These are phyloP conservation scores for Bryoerythrophyllum caledonicum DNA, from an alignment of 225 moss, liverwort and hornwort genomes.

Conservation along the genomic window DNA sequence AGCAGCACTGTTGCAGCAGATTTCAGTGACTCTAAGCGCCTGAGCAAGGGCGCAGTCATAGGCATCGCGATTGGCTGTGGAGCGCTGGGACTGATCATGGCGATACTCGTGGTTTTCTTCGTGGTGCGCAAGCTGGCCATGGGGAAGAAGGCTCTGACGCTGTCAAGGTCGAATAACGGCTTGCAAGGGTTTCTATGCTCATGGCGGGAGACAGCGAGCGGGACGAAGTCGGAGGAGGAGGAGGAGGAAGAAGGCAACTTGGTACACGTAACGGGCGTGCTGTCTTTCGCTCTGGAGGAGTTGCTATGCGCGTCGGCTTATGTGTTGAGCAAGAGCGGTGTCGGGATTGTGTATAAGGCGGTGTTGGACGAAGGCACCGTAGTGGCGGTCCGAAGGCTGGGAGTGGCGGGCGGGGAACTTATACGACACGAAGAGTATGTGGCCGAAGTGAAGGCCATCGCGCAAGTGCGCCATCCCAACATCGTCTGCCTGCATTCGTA, in stretches of 20 bases:
- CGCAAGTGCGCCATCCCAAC: slow-evolving; percentile 59
- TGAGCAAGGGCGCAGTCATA: slow-evolving; percentile 29
- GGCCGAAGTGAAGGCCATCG: slow-evolving; percentile 56
- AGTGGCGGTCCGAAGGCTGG: slow-evolving; percentile 70
- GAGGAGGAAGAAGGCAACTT: slow-evolving; percentile 42
- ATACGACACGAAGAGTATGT: slow-evolving; percentile 43
- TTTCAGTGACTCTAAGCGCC: not conserved
- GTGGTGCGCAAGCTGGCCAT: slow-evolving; percentile 31
- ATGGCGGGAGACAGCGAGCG: slow-evolving; percentile 36
- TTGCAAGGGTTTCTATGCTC: slow-evolving; percentile 49
- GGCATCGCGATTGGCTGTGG: slow-evolving; percentile 30
- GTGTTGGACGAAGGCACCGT: slow-evolving; percentile 57
- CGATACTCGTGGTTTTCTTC: slow-evolving; percentile 32
- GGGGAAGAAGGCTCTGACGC: slow-evolving; percentile 16
- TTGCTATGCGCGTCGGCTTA: slow-evolving; percentile 65
- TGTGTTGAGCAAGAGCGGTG: slow-evolving; percentile 65
- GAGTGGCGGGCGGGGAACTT: slow-evolving; percentile 36
- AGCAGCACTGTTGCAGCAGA: slow-evolving; percentile 3
- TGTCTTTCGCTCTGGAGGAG: slow-evolving; percentile 57
- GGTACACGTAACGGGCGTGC: slow-evolving; percentile 38
- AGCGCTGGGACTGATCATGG: slow-evolving; percentile 30
- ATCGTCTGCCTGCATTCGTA: slow-evolving; percentile 49
- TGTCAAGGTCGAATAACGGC: slow-evolving; percentile 25
- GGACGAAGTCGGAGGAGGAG: slow-evolving; percentile 25
- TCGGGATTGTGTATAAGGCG: slow-evolving; percentile 80